Percentiles rank a stretch among this genome's conserved stretches.
Evolutionary conservation across 306 rosid species (phyloP).

Genomic region (Ochetophila trinervis): DNA sequence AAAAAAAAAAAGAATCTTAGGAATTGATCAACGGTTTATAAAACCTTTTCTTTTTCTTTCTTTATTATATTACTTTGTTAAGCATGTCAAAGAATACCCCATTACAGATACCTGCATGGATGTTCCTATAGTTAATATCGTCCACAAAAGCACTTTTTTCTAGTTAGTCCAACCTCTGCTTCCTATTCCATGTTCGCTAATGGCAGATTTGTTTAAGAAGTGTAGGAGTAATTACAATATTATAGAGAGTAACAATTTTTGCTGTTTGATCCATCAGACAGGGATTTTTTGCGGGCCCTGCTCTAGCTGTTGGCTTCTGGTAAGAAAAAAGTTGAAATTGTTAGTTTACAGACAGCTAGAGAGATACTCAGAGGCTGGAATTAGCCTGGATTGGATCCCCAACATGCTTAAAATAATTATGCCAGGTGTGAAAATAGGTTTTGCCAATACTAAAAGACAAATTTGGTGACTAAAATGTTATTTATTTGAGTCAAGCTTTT

Average conservation of each 20-base stretch:
- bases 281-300: conserved; percentile 32
- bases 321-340: conserved; percentile 6
- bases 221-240: too few species aligned
- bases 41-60: background rate
- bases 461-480: background rate
- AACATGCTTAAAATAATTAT: conserved; percentile 14
- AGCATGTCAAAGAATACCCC: conserved; percentile 11
- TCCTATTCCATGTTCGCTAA: background rate
- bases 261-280: background rate
- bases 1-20: too few species aligned
- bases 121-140: background rate
- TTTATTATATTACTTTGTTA: background rate
- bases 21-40: background rate
- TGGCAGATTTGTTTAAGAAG: background rate
- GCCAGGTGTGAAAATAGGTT: conserved; percentile 11
- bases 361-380: conserved; percentile 14
- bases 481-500: conserved; percentile 7
- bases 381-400: conserved; percentile 1
- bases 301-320: conserved; percentile 23
- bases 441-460: conserved; percentile 15
- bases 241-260: too few species aligned
- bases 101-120: conserved; percentile 7
- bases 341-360: background rate
- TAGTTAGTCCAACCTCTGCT: background rate
- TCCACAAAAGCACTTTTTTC: background rate